Evolutionary conservation across 148 eudicot genomes (phyloP).

Genomic region (Hydrangea macrophylla): DNA sequence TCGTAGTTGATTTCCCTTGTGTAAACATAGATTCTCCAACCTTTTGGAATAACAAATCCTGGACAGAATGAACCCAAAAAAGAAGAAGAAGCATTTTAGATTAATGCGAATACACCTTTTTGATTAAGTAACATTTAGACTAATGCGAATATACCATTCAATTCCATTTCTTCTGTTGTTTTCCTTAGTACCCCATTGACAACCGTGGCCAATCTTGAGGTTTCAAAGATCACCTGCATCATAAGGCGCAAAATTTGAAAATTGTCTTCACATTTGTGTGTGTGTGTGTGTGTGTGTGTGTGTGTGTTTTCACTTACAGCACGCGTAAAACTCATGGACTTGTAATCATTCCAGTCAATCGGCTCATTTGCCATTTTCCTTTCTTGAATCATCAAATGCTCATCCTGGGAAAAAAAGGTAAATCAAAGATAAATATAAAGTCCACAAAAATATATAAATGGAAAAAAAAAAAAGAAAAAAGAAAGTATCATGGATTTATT

Average conservation of each 20-base stretch:
- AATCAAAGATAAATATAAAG: not conserved
- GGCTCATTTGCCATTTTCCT: constrained; percentile 50
- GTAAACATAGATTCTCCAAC: constrained; percentile 89
- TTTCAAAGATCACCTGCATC: constrained; percentile 70
- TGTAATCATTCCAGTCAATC: constrained; percentile 71
- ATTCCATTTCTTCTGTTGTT: constrained; percentile 59
- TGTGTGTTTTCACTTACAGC: constrained; percentile 46
- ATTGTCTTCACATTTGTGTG: too few relatives aligned
- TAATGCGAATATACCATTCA: constrained; percentile 46
- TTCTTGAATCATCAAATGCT: constrained; percentile 55
- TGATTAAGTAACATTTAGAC: not conserved
- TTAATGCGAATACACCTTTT: not conserved
- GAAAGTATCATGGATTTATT: too few relatives aligned
- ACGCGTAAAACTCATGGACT: constrained; percentile 76
- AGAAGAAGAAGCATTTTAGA: not conserved
- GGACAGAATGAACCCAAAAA: not conserved
- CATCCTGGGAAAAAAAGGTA: constrained; percentile 39
- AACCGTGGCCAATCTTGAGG: constrained; percentile 70
- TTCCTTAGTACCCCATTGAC: constrained; percentile 78
- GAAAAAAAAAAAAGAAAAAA: too few relatives aligned
- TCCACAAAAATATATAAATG: too few relatives aligned
- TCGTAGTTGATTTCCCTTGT: constrained; percentile 82
- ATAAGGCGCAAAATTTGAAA: not conserved
- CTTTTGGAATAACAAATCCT: constrained; percentile 74
- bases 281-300: too few relatives aligned